Base-by-base conservation (phyloP, 2,329 filamentous ascomycete genomes). In the Fusarium miscanthi region DNA sequence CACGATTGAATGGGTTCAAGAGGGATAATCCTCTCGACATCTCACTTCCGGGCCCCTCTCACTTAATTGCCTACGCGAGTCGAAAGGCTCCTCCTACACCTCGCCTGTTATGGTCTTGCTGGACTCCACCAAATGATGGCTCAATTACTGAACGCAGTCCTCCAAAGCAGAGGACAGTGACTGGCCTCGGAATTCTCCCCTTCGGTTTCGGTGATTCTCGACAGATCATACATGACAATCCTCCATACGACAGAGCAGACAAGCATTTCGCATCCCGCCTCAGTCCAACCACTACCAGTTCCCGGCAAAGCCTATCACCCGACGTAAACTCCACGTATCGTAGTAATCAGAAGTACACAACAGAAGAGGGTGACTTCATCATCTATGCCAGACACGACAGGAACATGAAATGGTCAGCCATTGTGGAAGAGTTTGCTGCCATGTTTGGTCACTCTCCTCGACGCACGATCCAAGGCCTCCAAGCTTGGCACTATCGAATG, bases 261-360 rank as follows among this genome's bases (percentile, higher is more conserved):
- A 19, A 27, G 82, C 38, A 81, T 80, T 80, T 68, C 69, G 77
- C 7, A 82, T 83, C 40, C 80, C 81, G 81, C 70, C 81, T 80
- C 30, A 75, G 74, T 66, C 74, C 78, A 48, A 69, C 80, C 21
- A 5, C 19, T 9, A 19, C 8, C 14, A 56, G 31, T 3, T 30
- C 19, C 31, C 16, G 13, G 14, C 31, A n/a, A n/a, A 42, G 40
- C 8, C 21, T 19, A 7, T 56, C 58, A 4, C 61, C 27, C 2
- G 45, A 48, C 12, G 21, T 6, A 14, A 19, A 48, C 4, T 17
- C 27, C 6, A 48, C 4, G 19, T 10, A 48, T 12, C 45, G 45
- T 3, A 17, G 14, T 7, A 48, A n/a, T 8, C 45, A 48, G 7
- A 48, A 48, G 27, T 48, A 48, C 8, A 48, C 45, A 12, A 48